Evolutionary conservation across 2,329 filamentous ascomycete genomes (phyloP).

Genomic region (Fusarium sp.): DNA sequence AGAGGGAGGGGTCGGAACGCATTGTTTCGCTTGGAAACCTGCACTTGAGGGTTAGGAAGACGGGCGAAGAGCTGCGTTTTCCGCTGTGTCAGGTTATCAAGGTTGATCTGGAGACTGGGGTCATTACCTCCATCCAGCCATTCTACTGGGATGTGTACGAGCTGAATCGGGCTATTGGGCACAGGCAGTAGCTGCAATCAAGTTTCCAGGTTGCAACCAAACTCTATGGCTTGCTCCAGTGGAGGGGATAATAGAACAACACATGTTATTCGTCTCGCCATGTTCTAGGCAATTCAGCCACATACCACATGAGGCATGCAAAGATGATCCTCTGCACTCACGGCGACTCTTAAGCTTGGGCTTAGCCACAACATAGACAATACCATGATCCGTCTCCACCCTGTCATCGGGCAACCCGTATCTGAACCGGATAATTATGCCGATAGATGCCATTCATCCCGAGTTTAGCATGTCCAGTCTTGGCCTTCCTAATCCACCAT

Average conservation of each 20-base stretch:
- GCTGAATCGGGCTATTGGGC: conserved; percentile 36
- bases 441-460: neutral
- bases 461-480: neutral
- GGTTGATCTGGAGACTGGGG: conserved; percentile 48
- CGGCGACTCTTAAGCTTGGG: neutral
- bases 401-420: neutral
- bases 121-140: conserved; percentile 46
- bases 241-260: neutral
- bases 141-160: conserved; percentile 53
- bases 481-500: neutral
- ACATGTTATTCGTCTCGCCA: neutral
- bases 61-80: conserved; percentile 43
- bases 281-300: neutral
- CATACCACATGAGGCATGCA: neutral
- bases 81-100: conserved; percentile 48
- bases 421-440: neutral
- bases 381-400: neutral
- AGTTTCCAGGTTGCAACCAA: neutral
- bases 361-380: neutral
- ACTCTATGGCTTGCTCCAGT: fast-evolving
- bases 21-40: conserved; percentile 45
- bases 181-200: conserved; percentile 12
- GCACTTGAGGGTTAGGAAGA: conserved; percentile 46
- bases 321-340: neutral
- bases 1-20: conserved; percentile 42